Base-by-base conservation (phyloP, 2,329 filamentous ascomycete species). In the Arachnopeziza araneosa region DNA sequence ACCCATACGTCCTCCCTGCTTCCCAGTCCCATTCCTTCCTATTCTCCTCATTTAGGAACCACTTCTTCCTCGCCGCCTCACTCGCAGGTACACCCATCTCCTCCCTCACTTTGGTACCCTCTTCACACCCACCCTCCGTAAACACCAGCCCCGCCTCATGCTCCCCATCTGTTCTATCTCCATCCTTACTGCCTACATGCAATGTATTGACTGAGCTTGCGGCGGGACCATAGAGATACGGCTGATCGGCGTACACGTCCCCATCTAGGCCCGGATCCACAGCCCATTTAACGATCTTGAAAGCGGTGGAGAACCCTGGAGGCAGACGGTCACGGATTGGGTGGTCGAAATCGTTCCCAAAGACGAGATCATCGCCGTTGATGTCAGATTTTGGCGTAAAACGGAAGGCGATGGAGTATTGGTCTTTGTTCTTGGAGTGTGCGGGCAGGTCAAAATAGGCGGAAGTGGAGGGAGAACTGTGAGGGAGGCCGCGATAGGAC, bases 291-390 rank as follows among this genome's bases (percentile, higher is more conserved):
- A 96, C 90, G 51, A 96, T 87, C 56, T 85, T 87, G 75, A 97
- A 85, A 0, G 92, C 93, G 10, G 90, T 88, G 71, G 85, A 85
- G 75, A 96, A 96, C 0, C 93, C 92, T 0, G 91, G 90, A 0
- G 95, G 93, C 1, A 99, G 79, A 19, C 87, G 84, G 71, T 96
- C 89, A 30, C 91, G 84, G 67, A 99, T 95, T 0, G 95, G 91
- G 55, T 89, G 84, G 70, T 96, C 93, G 72, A 98, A 97, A 78
- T 97, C 92, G 73, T 98, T 98, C 50, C 93, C 95, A 68, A 96
- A 96, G 57, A 97, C 86, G 2, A 99, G 79, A 63, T 96, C 86
- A 44, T 73, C 64, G 17, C 63, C 67, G 58, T 53, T 63, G 58
- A 66, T 66, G 64, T 60, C 53, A 9, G 36, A 54, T 68, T 89